phyloP scores from a whole-genome alignment of 129 eudicot species.

The Arctium lappa region DNA sequence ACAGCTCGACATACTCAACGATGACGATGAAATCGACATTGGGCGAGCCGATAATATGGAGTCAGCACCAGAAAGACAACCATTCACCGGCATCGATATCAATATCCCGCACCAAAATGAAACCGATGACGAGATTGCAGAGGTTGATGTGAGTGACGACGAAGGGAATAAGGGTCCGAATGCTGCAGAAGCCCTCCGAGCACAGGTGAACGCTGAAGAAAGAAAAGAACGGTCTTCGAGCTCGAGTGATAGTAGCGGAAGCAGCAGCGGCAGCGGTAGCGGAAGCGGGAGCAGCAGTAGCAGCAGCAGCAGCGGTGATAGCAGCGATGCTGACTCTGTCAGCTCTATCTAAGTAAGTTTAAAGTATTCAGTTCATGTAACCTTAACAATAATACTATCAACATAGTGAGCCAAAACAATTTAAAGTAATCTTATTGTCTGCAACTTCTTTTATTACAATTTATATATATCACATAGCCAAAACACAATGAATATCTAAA shows the following conservation, averaged over 20 bases:
- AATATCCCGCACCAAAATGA: conserved; percentile 78
- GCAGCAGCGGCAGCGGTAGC: conserved; percentile 48
- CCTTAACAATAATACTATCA: not conserved
- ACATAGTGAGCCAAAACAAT: not conserved
- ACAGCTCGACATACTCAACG: conserved; percentile 73
- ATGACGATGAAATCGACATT: conserved; percentile 43
- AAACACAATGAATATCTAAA: not conserved
- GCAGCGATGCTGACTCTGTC: conserved; percentile 58
- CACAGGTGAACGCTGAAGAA: conserved; percentile 74
- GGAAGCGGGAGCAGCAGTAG: conserved; percentile 61
- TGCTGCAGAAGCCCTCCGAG: conserved; percentile 97
- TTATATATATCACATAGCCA: not conserved
- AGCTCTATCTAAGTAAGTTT: conserved; percentile 45
- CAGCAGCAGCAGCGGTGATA: conserved; percentile 37
- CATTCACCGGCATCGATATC: conserved; percentile 69
- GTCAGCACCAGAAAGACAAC: conserved; percentile 33
- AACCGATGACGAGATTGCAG: conserved; percentile 77
- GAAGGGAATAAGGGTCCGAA: conserved; percentile 54
- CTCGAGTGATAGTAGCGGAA: conserved; percentile 57
- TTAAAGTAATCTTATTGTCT: not conserved
- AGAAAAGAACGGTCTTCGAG: conserved; percentile 56
- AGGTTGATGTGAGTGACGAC: conserved; percentile 79
- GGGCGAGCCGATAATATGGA: conserved; percentile 32
- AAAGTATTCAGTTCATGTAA: conserved; percentile 9
- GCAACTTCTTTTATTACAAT: not conserved